These are phyloP conservation scores for Circinella minor DNA, from an alignment of 371 early-diverging fungal genomes.

Conservation along the genomic window DNA sequence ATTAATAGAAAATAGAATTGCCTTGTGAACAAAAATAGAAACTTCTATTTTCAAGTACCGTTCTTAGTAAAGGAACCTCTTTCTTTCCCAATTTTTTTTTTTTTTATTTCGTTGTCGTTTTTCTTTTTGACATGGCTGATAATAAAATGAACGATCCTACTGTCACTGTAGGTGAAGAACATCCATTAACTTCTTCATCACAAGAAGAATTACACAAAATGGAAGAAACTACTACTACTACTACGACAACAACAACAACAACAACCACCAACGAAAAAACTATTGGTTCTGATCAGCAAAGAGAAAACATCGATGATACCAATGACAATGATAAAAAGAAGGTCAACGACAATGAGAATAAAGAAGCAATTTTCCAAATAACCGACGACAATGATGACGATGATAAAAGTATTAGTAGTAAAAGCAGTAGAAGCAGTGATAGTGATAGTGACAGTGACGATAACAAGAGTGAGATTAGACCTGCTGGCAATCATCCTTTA, in stretches of 20 bases:
- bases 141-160: conserved; percentile 12
- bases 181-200: conserved; percentile 8
- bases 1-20: too few relatives aligned
- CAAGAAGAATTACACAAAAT: not conserved
- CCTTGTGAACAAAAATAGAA: not conserved
- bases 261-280: too few relatives aligned
- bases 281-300: conserved; percentile 34
- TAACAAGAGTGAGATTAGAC: conserved; percentile 4
- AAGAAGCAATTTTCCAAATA: not conserved
- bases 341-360: not conserved
- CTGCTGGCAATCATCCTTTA: conserved; percentile 6
- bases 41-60: not conserved
- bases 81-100: not conserved
- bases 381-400: conserved; percentile 8
- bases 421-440: not conserved
- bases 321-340: too few relatives aligned
- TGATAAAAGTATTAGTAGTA: not conserved
- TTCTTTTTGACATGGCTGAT: conserved; percentile 7
- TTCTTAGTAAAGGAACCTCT: not conserved
- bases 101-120: not conserved
- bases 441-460: conserved; percentile 7
- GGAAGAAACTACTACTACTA: not conserved
- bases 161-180: conserved; percentile 11
- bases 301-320: not conserved
- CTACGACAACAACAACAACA: not conserved